phyloP scores from a whole-genome alignment of 225 moss, liverwort and hornwort genomes.

The Thuidium tamariscinum region DNA sequence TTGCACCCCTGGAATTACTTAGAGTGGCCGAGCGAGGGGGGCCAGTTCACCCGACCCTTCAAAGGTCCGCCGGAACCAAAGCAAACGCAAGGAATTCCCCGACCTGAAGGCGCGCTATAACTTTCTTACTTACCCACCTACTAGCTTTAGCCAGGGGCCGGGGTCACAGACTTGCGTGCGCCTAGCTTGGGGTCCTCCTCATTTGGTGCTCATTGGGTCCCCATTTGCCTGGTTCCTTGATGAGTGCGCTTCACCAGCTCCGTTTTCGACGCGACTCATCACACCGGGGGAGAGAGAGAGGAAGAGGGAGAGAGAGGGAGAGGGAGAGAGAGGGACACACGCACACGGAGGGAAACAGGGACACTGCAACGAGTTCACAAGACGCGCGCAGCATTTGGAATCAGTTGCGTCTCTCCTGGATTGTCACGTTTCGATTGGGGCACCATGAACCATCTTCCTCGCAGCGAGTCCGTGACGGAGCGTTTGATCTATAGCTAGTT shows the following conservation, averaged over 20 bases:
- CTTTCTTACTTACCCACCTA: too few relatives aligned
- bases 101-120: not conserved
- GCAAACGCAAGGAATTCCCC: not conserved
- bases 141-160: not conserved
- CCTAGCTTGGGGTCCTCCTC: not conserved
- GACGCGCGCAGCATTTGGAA: not conserved
- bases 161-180: not conserved
- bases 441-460: not conserved
- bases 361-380: too few relatives aligned
- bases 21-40: too few relatives aligned
- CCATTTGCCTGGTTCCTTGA: not conserved
- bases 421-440: not conserved
- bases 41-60: too few relatives aligned
- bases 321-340: not conserved
- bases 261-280: not conserved
- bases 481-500: not conserved
- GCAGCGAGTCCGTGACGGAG: not conserved
- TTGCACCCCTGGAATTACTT: too few relatives aligned
- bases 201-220: not conserved
- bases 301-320: not conserved
- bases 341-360: too few relatives aligned
- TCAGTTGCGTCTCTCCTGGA: not conserved
- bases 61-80: not conserved
- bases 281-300: not conserved
- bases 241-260: not conserved